Evolutionary conservation across 495 filamentous ascomycete genomes (phyloP), one percentile per base, ranked within the genome.

Genomic region (Lophium mytilinum): DNA sequence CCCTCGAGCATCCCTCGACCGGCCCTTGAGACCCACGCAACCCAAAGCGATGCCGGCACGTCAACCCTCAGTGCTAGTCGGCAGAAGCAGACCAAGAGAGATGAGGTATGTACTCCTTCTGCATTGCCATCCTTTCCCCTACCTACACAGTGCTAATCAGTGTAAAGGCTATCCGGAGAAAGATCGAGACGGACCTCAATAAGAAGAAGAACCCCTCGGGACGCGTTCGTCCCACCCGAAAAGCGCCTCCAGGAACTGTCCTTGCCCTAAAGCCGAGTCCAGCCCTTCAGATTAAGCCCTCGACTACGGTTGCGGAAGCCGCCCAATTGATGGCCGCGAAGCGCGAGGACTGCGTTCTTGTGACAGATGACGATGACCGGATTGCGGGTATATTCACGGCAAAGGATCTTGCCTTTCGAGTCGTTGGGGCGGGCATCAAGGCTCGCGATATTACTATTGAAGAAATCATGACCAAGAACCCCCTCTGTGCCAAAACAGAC

Each of bases 401-500:
- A 36, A 99, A 99, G 78, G 93, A 99, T 76, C 79, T 99, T 62
- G 93, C 93, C 0, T 99, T 96, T 75, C 84, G 93, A 53, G 93
- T 99, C 10, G 90, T 99, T 11, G 93, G 91, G 50, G 82, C 85
- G 37, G 94, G 94, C n/a, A 76, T 94, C 62, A 94, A 95, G 75
- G 87, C 93, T 9, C 84, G 81, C 66, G 86, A 84, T 67, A 83
- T 97, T 60, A 95, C 88, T 7, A 96, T 99, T 64, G 86, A 88
- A 52, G 90, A 96, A 60, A 99, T 99, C 70, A 99, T 99, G 93
- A 99, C 93, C 63, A 96, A 96, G 78, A 99, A 99, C 71, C 93
- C 93, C 1, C 79, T 99, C 35, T 99, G 93, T 67, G 93, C 93
- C 8, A 82, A 92, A 68, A 99, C 93, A 36, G 93, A 99, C 67